Evolutionary conservation across 768 basidiomycete species (phyloP), one percentile per base, ranked within the genome.

Genomic region (Lactarius hatsudake): DNA sequence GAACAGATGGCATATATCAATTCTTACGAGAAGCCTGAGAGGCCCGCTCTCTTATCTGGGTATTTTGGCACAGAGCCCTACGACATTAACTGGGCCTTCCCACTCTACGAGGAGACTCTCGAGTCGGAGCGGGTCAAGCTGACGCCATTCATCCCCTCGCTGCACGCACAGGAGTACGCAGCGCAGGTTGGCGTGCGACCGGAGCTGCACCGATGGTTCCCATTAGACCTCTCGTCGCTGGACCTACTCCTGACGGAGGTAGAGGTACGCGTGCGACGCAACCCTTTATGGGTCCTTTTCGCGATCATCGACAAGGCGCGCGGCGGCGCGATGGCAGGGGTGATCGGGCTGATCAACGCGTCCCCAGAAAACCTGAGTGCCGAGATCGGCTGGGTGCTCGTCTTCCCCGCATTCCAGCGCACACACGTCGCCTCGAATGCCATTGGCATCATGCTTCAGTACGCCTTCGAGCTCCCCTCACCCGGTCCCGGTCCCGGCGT

Each of bases 291-390:
- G 18, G 4, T 79, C 23, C 45, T 79, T 2, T 81, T 79, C 62
- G 80, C 78, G 51, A 75, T 75, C 51, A 76, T 79, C 64, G 83
- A 84, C 71, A 77, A 77, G 59, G 77, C 76, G 5, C 71, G 72
- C 66, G 71, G 72, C 9, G 77, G 77, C 23, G 73, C 66, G 4
- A 55, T 83, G 5, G 81, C 78, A 0, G 82, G 81, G 0, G 61
- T 79, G 43, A 76, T 81, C 5, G 79, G 77, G 15, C 57, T 78
- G 20, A 42, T 75, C 26, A 70, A 71, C n/a, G 73, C 75, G 8
- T 64, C 70, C 51, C 60, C 64, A 3, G 38, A 43, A 17, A 20
- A 67, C n/a, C 56, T 67, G 26, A 15, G 9, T 5, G 51, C 36
- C 10, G 66, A 67, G 40, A 67, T 67, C 48, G 66, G 32, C 13